Base-by-base conservation (phyloP, 768 basidiomycete species). In the Naganishia randhawae region DNA sequence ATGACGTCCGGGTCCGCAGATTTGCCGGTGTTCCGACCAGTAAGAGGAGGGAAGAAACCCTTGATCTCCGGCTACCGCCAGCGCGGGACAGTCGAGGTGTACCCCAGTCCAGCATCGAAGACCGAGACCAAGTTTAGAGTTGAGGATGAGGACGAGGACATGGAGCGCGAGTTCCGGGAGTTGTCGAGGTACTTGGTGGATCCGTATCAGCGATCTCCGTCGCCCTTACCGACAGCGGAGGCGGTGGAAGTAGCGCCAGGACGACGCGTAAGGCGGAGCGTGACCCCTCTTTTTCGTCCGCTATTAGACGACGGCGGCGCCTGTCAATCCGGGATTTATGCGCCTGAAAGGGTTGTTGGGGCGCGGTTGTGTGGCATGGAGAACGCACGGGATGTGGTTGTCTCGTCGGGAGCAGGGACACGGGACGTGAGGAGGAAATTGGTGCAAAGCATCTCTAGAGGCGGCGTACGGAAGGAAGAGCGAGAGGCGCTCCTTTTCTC, bases 161-260 rank as follows among this genome's bases (percentile, higher is more conserved):
- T 22, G 45, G 45, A 48, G 45, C n/a, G 19, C 1, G 54, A 33
- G 33, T 55, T 55, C n/a, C 54, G 33, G 33, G 37, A 33, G 54
- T 3, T 55, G 54, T 33, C 31, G 33, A 39, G 16, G 33, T 55
- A 55, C 54, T 33, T 55, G 19, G 33, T 22, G 33, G 54, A 55
- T 55, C 54, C 54, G 54, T 55, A 55, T 37, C 31, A 33, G 54
- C 54, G 54, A 17, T 33, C 32, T 3, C 54, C 31, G 3, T 22
- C n/a, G 33, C 32, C 31, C 5, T 8, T 9, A 35, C n/a, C 33
- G 22, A 14, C 22, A 48, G 11, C 4, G 16, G 14, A 42, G 14
- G 14, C 14, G 41, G 3, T 42, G n/a, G n/a, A n/a, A n/a, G n/a
- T n/a, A n/a, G n/a, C n/a, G n/a, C n/a, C n/a, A n/a, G n/a, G n/a